Evolutionary conservation across 2,329 filamentous ascomycete species (phyloP).

Genomic region (Penicillium sp.): DNA sequence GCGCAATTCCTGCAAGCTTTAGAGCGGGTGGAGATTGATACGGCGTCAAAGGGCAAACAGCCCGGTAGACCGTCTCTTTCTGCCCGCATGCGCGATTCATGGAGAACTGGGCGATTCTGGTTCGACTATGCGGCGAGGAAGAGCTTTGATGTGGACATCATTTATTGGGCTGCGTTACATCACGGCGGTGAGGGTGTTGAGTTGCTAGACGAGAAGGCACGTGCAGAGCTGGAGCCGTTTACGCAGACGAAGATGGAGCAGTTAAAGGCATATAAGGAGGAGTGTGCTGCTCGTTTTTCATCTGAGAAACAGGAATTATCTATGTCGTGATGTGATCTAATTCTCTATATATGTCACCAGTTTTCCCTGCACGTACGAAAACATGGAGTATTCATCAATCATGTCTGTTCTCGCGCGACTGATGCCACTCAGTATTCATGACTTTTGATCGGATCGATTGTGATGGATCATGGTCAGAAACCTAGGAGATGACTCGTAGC

Average conservation of each 20-base stretch:
- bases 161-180: constrained; percentile 25
- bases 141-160: constrained; percentile 23
- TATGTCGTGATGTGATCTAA: background rate
- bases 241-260: constrained; percentile 27
- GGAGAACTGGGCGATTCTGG: constrained; percentile 24
- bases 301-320: constrained; percentile 5
- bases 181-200: constrained; percentile 19
- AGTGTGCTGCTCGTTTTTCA: constrained; percentile 20
- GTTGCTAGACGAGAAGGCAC: constrained; percentile 19
- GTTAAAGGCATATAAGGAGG: constrained; percentile 24
- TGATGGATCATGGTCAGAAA: too few species aligned
- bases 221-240: constrained; percentile 22
- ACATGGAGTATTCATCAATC: background rate
- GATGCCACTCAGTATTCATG: too few species aligned
- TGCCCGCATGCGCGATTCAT: constrained; percentile 19
- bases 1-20: constrained; percentile 21
- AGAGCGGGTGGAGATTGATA: constrained; percentile 17
- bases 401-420: too few species aligned
- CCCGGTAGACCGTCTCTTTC: constrained; percentile 15
- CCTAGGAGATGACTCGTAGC: too few species aligned
- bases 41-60: constrained; percentile 6
- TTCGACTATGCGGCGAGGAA: constrained; percentile 21
- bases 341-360: background rate
- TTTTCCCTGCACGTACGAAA: background rate
- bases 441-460: too few species aligned